Base-by-base conservation (phyloP, 768 basidiomycete genomes). In the Phylloporus sp. region DNA sequence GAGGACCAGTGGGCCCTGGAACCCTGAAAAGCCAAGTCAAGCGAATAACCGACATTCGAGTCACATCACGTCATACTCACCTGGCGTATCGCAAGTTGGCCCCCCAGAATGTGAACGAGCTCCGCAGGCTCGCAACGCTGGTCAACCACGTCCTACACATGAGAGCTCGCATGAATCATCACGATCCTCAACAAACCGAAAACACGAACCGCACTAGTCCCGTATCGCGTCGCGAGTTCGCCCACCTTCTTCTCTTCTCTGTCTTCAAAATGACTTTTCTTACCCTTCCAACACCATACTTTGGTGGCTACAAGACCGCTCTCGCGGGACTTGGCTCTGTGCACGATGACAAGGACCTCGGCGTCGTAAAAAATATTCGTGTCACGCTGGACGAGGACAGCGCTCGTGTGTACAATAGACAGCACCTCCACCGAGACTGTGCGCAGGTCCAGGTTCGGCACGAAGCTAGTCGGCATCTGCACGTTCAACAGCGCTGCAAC, bases 281-380 rank as follows among this genome's bases (percentile, higher is more conserved):
- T 80, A 0, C 91, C 91, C 16, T 73, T 70, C 91, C 91, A 93
- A 20, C 78, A 79, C 88, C 88, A 92, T 16, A 92, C 77, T 20
- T 75, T 77, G 6, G 85, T 90, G 23, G 74, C 73, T 4, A 81
- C 88, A 15, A 92, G 73, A 12, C 86, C 84, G 29, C 68, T 82
- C n/a, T 76, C 71, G 49, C 72, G 80, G 0, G 79, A 79, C 66
- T 91, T 92, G 22, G 71, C 76, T 13, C 90, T 79, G 63, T 89
- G 79, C 13, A 92, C 73, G 45, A 92, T 74, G 1, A 78, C 81
- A 18, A 91, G 70, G 8, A 82, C 70, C 62, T 93, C 91, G 2
- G 76, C 70, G 47, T 92, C 89, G 60, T 92, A 86, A 64, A 92
- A 89, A 16, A 87, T 65, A 52, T 77, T 71, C 8, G 62, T 61